Conservation (phyloP, 371 early-diverging fungal species). For the Lichtheimia ornata region DNA sequence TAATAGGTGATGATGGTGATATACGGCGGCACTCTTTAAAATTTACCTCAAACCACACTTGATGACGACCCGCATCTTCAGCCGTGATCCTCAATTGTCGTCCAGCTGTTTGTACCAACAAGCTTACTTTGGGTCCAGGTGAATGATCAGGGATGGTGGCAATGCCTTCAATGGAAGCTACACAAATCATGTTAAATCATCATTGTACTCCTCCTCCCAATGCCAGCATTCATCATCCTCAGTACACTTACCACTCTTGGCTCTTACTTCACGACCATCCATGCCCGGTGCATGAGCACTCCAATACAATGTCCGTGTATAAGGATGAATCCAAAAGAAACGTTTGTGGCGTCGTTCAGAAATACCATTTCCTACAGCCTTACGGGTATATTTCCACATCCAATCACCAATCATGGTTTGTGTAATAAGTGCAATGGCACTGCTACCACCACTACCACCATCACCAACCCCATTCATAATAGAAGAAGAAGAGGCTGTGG, state of each 20-base stretch:
- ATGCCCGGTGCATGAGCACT: constrained; percentile 62
- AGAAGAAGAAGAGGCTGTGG: background rate
- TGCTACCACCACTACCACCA: background rate
- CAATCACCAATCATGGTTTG: constrained; percentile 80
- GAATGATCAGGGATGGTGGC: constrained; percentile 40
- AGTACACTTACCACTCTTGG: constrained; percentile 64
- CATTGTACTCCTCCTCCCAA: background rate
- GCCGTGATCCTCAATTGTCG: constrained; percentile 76
- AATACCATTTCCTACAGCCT: constrained; percentile 50
- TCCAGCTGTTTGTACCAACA: constrained; percentile 65
- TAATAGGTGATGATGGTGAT: background rate
- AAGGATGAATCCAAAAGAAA: constrained; percentile 84
- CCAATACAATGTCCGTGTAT: constrained; percentile 77
- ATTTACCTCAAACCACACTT: constrained; percentile 64
- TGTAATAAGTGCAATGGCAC: constrained; percentile 59
- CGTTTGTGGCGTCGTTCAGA: constrained; percentile 69
- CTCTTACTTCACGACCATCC: constrained; percentile 49
- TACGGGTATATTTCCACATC: constrained; percentile 72
- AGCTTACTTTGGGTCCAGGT: constrained; percentile 55
- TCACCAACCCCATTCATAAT: too few species aligned
- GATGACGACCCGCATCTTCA: constrained; percentile 63
- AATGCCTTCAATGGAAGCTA: constrained; percentile 64
- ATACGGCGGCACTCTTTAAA: too few species aligned
- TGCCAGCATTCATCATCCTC: too few species aligned
- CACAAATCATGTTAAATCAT: background rate